These are phyloP conservation scores for Exserohilum rostratum DNA, from an alignment of 2,329 filamentous ascomycete genomes.

Conservation along the genomic window DNA sequence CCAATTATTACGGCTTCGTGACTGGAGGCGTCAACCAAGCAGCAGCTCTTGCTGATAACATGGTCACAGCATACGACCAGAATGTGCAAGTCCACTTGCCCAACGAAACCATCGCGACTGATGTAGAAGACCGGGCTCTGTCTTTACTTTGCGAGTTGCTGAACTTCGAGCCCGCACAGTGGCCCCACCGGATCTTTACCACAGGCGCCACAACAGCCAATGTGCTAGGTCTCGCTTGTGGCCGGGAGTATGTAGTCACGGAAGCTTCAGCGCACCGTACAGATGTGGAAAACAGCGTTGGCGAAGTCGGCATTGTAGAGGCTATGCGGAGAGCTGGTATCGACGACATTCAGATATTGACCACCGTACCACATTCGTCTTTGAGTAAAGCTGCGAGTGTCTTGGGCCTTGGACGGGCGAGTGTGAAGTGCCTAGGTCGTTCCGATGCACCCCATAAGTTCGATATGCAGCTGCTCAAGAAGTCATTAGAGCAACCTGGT, in stretches of 20 bases:
- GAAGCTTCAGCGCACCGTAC: conserved; percentile 51
- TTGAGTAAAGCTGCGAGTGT: conserved; percentile 82
- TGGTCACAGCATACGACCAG: conserved; percentile 82
- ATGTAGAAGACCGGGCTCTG: conserved; percentile 76
- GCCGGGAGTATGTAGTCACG: conserved; percentile 69
- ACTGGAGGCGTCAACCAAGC: conserved; percentile 81
- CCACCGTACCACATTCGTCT: conserved; percentile 83
- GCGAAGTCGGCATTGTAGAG: conserved; percentile 70
- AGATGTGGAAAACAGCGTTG: conserved; percentile 55
- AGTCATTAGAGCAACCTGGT: conserved; percentile 59
- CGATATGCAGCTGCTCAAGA: conserved; percentile 69
- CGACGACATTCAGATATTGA: conserved; percentile 74
- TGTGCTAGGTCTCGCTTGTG: conserved; percentile 69
- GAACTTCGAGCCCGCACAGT: conserved; percentile 59
- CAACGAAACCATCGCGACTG: conserved; percentile 73
- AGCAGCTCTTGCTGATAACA: conserved; percentile 79
- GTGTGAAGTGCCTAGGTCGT: conserved; percentile 66
- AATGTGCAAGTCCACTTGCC: conserved; percentile 85
- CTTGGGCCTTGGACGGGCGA: conserved; percentile 74
- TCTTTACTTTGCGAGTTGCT: conserved; percentile 72
- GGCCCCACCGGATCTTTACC: conserved; percentile 80
- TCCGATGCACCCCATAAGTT: conserved; percentile 69
- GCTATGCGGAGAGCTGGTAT: conserved; percentile 71
- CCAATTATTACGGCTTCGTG: conserved; percentile 79
- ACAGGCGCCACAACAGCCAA: conserved; percentile 74